Evolutionary conservation across 1,284 basidiomycete genomes (phyloP), one percentile per base, ranked within the genome.

Genomic region (Cryptococcus sp.): DNA sequence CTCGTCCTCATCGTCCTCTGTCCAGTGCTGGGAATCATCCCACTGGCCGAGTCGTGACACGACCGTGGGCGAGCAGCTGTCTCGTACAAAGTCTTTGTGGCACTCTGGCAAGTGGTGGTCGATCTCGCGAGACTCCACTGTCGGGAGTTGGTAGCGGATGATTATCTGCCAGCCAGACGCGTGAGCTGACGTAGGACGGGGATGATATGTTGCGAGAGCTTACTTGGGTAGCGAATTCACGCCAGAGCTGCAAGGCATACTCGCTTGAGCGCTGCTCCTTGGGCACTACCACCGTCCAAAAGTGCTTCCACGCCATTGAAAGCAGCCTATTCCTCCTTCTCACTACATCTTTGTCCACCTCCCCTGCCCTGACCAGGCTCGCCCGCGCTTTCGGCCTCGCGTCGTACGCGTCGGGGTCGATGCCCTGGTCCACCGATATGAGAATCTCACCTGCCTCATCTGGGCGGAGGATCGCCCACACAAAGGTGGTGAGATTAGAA

Each of bases 211-310:
- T n/a, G n/a, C n/a, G 16, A 46, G 2, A 0, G 57, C 68, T 46
- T 43, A 71, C 70, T 47, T 68, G 61, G 3, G 69, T 70, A 4
- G 65, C 60, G 38, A 72, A 65, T 23, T 72, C 66, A 3, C 70
- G 50, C 70, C 72, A 73, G 24, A 72, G 28, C 18, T 44, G 28
- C n/a, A 72, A 37, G 5, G 65, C 61, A 15, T 23, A 40, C 13
- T 64, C 61, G 23, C 56, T 64, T 1, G 38, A 47, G 37, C 58
- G 54, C 44, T 58, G 49, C 16, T 61, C 49, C 43, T 40, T 45
- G 3, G 69, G 63, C 1, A 66, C 57, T 2, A 69, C 57, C 4
- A 66, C 53, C 11, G 46, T 15, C 72, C 72, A 72, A 44, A 63
- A 73, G 46, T 50, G 56, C 46, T 66, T 68, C 72, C 72, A 73